Percentiles rank a stretch among this genome's conserved stretches.
Evolutionary conservation across 495 filamentous ascomycete species (phyloP).

Genomic region (Penicillium dipodomyicola): DNA sequence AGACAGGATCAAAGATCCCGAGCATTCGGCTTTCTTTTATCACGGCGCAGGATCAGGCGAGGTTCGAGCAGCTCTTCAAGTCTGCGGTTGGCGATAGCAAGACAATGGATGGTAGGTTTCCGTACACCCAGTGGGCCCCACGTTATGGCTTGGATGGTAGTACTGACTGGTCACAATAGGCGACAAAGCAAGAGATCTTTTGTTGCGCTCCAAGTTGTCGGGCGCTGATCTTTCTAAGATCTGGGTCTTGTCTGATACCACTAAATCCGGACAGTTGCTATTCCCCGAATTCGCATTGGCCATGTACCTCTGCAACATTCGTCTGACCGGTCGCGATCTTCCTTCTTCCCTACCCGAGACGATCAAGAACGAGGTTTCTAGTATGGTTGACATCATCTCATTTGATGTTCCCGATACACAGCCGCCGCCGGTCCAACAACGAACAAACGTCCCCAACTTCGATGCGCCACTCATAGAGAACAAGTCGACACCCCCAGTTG

Average conservation of each 20-base stretch:
- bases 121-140: background rate
- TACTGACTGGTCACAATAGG: slow-evolving; percentile 40
- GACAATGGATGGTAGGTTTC: slow-evolving; percentile 68
- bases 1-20: slow-evolving; percentile 71
- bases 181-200: slow-evolving; percentile 84
- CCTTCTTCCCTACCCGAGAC: slow-evolving; percentile 75
- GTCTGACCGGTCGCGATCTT: slow-evolving; percentile 79
- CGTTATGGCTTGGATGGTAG: background rate
- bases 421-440: slow-evolving; percentile 43
- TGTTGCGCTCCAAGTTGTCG: slow-evolving; percentile 81
- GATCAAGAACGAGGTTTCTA: slow-evolving; percentile 93
- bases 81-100: slow-evolving; percentile 85
- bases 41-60: slow-evolving; percentile 90
- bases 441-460: slow-evolving; percentile 79
- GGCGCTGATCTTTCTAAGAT: slow-evolving; percentile 82
- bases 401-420: slow-evolving; percentile 84
- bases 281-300: slow-evolving; percentile 98
- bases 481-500: slow-evolving; percentile 64
- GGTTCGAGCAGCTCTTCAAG: slow-evolving; percentile 98
- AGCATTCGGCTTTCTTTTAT: slow-evolving; percentile 94
- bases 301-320: slow-evolving; percentile 98
- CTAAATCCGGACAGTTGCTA: slow-evolving; percentile 90
- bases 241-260: slow-evolving; percentile 96
- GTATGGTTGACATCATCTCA: slow-evolving; percentile 99
- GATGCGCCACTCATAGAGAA: slow-evolving; percentile 60